Percentiles rank a stretch among this genome's conserved stretches.
phyloP scores from a whole-genome alignment of 2,329 filamentous ascomycete genomes.

The Diatrype stigma region DNA sequence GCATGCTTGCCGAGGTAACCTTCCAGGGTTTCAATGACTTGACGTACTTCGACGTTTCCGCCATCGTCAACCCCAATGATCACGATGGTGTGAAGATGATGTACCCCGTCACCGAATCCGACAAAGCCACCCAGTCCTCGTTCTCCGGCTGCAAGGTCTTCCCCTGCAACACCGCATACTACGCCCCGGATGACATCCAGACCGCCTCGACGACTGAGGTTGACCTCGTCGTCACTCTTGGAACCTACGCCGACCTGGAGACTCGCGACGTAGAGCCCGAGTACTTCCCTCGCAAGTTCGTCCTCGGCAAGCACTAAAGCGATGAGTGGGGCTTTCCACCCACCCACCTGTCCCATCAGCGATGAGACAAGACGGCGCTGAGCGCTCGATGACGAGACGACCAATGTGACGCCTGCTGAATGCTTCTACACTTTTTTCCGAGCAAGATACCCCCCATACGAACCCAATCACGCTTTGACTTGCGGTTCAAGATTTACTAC shows the following conservation, averaged over 20 bases:
- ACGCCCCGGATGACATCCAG: conserved; percentile 49
- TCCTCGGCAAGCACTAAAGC: conserved; percentile 29
- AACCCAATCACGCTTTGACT: conserved; percentile 8
- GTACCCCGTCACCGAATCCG: conserved; percentile 36
- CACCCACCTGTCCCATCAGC: conserved; percentile 5
- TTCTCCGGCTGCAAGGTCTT: conserved; percentile 49
- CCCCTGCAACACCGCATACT: conserved; percentile 53
- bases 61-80: conserved; percentile 51
- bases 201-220: conserved; percentile 47
- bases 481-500: neutral
- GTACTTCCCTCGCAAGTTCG: conserved; percentile 28
- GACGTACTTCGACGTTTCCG: conserved; percentile 57
- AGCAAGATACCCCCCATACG: conserved; percentile 20
- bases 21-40: conserved; percentile 44
- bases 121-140: conserved; percentile 21
- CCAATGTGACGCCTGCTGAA: conserved; percentile 10
- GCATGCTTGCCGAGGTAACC: conserved; percentile 51
- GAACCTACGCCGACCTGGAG: conserved; percentile 24
- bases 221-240: conserved; percentile 49
- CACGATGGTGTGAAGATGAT: conserved; percentile 50
- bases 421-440: conserved; percentile 14
- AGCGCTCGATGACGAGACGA: conserved; percentile 23
- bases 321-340: conserved; percentile 2
- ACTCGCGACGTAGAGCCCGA: conserved; percentile 17
- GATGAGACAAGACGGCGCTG: conserved; percentile 18